Percentiles rank a stretch among this genome's conserved stretches.
phyloP scores from a whole-genome alignment of 1,139 yeast genomes.

The Pneumocystis carinii region DNA sequence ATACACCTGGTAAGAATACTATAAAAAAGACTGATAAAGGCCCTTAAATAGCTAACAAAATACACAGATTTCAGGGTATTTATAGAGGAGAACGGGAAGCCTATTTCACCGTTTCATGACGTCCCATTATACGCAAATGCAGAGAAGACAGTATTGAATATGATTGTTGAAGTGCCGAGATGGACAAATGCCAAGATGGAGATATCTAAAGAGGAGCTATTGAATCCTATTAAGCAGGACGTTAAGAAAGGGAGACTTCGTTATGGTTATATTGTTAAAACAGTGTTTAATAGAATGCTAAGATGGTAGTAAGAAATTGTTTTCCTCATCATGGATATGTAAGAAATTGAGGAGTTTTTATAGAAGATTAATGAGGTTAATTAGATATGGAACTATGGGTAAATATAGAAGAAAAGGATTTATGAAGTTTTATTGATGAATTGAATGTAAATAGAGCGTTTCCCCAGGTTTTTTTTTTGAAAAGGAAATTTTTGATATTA shows the following conservation, averaged over 20 bases:
- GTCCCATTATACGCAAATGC: conserved; percentile 60
- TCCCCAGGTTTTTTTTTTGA: conserved; percentile 29
- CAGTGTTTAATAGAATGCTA: neutral
- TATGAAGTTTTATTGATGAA: neutral
- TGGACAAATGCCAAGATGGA: neutral
- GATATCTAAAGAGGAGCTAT: conserved; percentile 54
- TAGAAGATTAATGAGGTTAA: neutral
- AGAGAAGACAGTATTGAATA: conserved; percentile 52
- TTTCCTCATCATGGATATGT: conserved; percentile 96
- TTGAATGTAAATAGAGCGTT: conserved; percentile 49
- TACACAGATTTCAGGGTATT: conserved; percentile 58
- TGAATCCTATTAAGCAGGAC: conserved; percentile 89
- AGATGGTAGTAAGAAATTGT: conserved; percentile 54
- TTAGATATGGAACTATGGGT: conserved; percentile 1
- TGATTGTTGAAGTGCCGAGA: conserved; percentile 90
- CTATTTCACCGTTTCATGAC: conserved; percentile 80
- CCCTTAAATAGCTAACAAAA: neutral
- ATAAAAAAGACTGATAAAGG: neutral
- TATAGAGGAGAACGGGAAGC: conserved; percentile 42
- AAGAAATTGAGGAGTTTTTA: conserved; percentile 30
- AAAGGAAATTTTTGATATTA: neutral
- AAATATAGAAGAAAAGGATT: neutral
- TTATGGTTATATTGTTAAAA: neutral
- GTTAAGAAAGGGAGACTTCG: conserved; percentile 72
- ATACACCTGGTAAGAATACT: conserved; percentile 33